phyloP scores from a whole-genome alignment of 306 rosid species.

The Rosa chinensis region DNA sequence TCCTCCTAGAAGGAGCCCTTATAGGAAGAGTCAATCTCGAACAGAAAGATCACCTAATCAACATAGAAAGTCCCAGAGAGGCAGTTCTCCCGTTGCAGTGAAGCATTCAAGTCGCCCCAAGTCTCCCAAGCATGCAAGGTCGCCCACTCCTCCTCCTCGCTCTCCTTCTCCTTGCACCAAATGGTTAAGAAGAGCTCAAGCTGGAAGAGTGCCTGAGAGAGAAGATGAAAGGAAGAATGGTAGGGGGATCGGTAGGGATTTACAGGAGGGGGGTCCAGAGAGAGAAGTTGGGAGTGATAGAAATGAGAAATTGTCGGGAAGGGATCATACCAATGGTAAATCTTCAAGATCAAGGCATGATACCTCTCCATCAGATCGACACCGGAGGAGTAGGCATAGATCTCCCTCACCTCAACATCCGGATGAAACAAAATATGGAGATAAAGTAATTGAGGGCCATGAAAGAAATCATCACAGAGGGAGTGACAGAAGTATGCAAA shows the following conservation, averaged over 20 bases:
- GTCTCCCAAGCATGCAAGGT: slow-evolving; percentile 31
- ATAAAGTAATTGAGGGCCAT: slow-evolving; percentile 2
- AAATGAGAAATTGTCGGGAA: slow-evolving; percentile 46
- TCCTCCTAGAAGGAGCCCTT: slow-evolving; percentile 20
- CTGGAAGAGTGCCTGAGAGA: slow-evolving; percentile 29
- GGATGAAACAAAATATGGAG: neutral
- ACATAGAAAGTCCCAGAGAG: slow-evolving; percentile 34
- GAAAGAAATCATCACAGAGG: slow-evolving; percentile 11
- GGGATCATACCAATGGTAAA: slow-evolving; percentile 38
- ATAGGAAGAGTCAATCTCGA: slow-evolving; percentile 33
- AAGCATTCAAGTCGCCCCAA: slow-evolving; percentile 24
- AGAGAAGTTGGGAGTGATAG: slow-evolving; percentile 44
- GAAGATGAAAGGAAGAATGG: slow-evolving; percentile 30
- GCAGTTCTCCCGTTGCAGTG: slow-evolving; percentile 35
- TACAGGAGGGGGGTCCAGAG: slow-evolving; percentile 46
- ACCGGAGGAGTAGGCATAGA: slow-evolving; percentile 15
- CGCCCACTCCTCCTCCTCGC: slow-evolving; percentile 29
- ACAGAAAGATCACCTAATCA: slow-evolving; percentile 37
- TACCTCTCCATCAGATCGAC: slow-evolving; percentile 28
- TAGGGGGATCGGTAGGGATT: slow-evolving; percentile 19
- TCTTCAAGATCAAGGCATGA: slow-evolving; percentile 61
- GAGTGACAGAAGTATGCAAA: slow-evolving; percentile 15
- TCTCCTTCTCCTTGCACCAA: slow-evolving; percentile 64
- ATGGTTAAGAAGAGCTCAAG: slow-evolving; percentile 46
- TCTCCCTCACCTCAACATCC: slow-evolving; percentile 28